Percentiles rank a stretch among this genome's conserved stretches.
Evolutionary conservation across 306 rosid genomes (phyloP).

Genomic region (Vicia faba): DNA sequence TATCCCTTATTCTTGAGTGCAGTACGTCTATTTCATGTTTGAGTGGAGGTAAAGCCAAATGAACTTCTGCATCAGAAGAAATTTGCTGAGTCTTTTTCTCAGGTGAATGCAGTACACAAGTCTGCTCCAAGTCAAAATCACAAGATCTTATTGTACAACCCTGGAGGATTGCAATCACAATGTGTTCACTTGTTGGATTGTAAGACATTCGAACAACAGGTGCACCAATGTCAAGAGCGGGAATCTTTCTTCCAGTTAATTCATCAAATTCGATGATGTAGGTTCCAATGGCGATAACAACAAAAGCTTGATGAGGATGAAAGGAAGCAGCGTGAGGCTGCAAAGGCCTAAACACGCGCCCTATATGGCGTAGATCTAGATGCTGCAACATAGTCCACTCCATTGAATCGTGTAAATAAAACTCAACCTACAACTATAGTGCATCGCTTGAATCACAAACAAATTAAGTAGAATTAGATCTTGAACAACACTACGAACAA

Average conservation of each 20-base stretch:
- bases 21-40: no score
- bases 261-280: conserved; percentile 91
- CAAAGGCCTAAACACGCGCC: conserved; percentile 65
- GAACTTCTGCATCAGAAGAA: conserved; percentile 89
- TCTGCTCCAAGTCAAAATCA: conserved; percentile 97
- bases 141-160: conserved; percentile 96
- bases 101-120: conserved; percentile 91
- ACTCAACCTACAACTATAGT: conserved; percentile 25
- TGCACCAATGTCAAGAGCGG: conserved; percentile 81
- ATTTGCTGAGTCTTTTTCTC: conserved; percentile 85
- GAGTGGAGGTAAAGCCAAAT: conserved; percentile 91
- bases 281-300: conserved; percentile 87
- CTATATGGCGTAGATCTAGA: conserved; percentile 93
- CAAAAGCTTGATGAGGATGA: conserved; percentile 87
- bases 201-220: conserved; percentile 90
- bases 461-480: conserved; percentile 40
- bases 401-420: conserved; percentile 45
- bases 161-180: conserved; percentile 89
- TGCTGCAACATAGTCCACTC: conserved; percentile 98
- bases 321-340: conserved; percentile 92
- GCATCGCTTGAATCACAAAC: conserved; percentile 6
- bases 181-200: conserved; percentile 90
- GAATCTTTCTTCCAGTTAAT: conserved; percentile 84
- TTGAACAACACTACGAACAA: not conserved
- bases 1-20: no score